These are phyloP conservation scores for Ramaria sp. DNA, from an alignment of 768 basidiomycete genomes.

Conservation along the genomic window DNA sequence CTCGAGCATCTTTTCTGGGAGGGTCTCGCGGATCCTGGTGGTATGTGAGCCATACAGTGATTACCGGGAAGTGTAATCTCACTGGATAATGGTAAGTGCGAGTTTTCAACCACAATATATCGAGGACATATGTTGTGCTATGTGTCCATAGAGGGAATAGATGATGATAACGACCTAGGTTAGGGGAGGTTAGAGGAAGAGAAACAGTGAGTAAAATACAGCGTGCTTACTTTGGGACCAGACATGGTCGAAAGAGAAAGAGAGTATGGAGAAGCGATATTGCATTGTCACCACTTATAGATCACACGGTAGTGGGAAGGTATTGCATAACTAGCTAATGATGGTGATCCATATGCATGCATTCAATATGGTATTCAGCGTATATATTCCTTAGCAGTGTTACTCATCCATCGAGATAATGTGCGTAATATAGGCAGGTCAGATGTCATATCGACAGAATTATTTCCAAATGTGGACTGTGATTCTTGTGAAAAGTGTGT, in stretches of 20 bases:
- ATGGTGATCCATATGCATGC: too few relatives aligned
- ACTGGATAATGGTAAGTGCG: conserved; percentile 27
- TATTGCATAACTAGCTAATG: neutral
- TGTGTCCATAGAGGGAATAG: conserved; percentile 68
- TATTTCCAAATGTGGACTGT: too few relatives aligned
- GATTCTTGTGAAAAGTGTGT: too few relatives aligned
- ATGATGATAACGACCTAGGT: conserved; percentile 24
- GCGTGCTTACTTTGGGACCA: too few relatives aligned
- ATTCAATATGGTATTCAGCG: too few relatives aligned
- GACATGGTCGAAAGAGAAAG: neutral
- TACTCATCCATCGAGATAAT: too few relatives aligned
- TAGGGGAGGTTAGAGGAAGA: neutral
- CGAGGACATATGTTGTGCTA: conserved; percentile 43
- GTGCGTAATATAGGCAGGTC: too few relatives aligned
- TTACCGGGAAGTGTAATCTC: conserved; percentile 11
- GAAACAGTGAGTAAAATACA: neutral
- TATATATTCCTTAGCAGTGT: too few relatives aligned
- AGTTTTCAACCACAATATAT: neutral
- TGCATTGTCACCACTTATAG: neutral
- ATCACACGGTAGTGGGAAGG: neutral
- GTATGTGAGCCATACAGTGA: neutral
- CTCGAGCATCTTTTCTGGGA: conserved; percentile 51
- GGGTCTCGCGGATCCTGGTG: conserved; percentile 69
- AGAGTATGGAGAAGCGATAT: neutral
- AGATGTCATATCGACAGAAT: too few relatives aligned